Conservation (phyloP, 352 stramenopile genomes). For the Pythium rhizo-oryzae region DNA sequence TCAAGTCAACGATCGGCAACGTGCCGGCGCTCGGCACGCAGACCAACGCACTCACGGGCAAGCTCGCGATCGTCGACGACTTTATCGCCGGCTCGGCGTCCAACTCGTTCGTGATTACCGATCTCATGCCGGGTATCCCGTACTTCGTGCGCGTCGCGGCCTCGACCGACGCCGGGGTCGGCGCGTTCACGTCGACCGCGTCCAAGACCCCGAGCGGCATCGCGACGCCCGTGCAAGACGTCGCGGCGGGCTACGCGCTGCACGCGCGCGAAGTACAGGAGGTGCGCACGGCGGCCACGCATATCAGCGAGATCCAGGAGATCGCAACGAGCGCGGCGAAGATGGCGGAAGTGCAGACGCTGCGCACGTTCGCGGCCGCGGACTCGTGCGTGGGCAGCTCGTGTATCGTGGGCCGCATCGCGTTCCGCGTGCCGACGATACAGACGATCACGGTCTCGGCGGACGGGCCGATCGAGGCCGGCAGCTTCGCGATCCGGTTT, state of each 20-base stretch:
- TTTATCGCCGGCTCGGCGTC: conserved; percentile 47
- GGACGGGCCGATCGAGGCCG: conserved; percentile 46
- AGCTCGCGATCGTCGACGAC: conserved; percentile 39
- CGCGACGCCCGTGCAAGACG: conserved; percentile 48
- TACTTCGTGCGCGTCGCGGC: conserved; percentile 73
- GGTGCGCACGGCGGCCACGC: conserved; percentile 61
- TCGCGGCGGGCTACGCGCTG: conserved; percentile 60
- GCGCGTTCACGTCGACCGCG: conserved; percentile 40
- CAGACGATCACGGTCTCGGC: conserved; percentile 72
- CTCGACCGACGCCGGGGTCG: conserved; percentile 55
- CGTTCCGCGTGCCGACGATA: conserved; percentile 71
- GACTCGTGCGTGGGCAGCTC: conserved; percentile 45
- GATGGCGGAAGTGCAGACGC: conserved; percentile 75
- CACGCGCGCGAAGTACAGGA: conserved; percentile 68
- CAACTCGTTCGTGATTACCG: conserved; percentile 51
- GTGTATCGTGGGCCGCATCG: conserved; percentile 58
- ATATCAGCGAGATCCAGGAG: conserved; percentile 70
- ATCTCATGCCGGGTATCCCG: conserved; percentile 60
- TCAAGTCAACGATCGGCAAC: conserved; percentile 78
- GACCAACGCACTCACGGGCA: conserved; percentile 27
- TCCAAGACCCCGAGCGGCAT: conserved; percentile 55
- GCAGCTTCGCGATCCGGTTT: conserved; percentile 57
- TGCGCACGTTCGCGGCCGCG: conserved; percentile 52
- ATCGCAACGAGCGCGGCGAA: conserved; percentile 63
- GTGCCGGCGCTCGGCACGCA: conserved; percentile 45